Percentiles rank a stretch among this genome's conserved stretches.
Evolutionary conservation across 768 basidiomycete species (phyloP).

Genomic region (Termitomyces sp.): DNA sequence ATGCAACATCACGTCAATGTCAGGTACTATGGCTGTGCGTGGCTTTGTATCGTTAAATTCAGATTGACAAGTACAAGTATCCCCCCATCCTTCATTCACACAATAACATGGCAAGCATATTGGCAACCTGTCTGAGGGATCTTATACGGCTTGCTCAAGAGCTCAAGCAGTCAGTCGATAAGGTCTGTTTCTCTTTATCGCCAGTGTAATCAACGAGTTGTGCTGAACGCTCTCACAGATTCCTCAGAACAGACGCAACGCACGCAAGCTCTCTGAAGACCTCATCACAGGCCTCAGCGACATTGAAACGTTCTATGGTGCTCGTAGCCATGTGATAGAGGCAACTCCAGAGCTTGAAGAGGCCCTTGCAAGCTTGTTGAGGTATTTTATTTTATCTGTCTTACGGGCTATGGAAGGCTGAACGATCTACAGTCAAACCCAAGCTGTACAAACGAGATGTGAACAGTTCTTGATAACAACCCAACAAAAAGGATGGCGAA

Average conservation of each 20-base stretch:
- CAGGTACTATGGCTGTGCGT: background rate
- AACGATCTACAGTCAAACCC: background rate
- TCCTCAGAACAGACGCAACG: conserved; percentile 7
- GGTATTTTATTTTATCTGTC: background rate
- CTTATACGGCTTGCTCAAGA: conserved; percentile 5
- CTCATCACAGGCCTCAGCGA: conserved; percentile 4
- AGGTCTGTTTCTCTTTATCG: background rate
- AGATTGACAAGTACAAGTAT: background rate
- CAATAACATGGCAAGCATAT: background rate
- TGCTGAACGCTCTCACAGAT: background rate
- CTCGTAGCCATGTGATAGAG: conserved; percentile 3
- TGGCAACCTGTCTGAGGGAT: conserved; percentile 1
- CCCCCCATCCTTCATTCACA: background rate
- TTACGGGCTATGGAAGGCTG: background rate
- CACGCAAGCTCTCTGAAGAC: conserved; percentile 6
- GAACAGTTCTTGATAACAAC: background rate
- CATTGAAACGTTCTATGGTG: conserved; percentile 8
- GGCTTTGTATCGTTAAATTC: background rate
- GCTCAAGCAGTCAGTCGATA: conserved; percentile 7
- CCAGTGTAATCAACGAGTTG: background rate
- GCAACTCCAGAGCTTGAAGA: conserved; percentile 4
- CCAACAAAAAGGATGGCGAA: conserved; percentile 2
- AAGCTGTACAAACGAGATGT: conserved; percentile 1
- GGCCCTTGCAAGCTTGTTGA: background rate
- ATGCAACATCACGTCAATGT: background rate